These are phyloP conservation scores for Westerdykella aurantiaca DNA, from an alignment of 2,329 filamentous ascomycete genomes.

Conservation along the genomic window DNA sequence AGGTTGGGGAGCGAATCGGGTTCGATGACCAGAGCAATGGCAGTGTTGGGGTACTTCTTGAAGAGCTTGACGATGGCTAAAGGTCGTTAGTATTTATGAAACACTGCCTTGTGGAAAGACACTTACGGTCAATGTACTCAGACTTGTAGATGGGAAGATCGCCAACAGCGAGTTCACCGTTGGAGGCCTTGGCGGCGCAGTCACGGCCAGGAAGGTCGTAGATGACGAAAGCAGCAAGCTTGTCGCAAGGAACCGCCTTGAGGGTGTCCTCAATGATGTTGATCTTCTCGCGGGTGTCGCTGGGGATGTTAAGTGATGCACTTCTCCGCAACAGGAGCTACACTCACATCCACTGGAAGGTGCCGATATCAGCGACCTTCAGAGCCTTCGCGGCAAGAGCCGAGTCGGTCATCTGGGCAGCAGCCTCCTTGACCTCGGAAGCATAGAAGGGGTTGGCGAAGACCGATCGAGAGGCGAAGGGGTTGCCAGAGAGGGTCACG, in stretches of 20 bases:
- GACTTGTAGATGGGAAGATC: conserved; percentile 47
- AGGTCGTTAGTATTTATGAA: neutral
- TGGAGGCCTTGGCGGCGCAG: conserved; percentile 59
- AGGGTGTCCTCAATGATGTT: conserved; percentile 45
- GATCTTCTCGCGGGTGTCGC: conserved; percentile 48
- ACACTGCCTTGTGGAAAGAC: too few species aligned
- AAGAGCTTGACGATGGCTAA: conserved; percentile 49
- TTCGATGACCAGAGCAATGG: conserved; percentile 45
- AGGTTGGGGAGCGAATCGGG: conserved; percentile 60
- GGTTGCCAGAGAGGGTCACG: conserved; percentile 46
- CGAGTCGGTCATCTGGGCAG: conserved; percentile 51
- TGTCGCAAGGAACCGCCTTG: conserved; percentile 45
- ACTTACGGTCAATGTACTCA: conserved; percentile 48
- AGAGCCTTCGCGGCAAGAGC: conserved; percentile 48
- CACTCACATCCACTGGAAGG: conserved; percentile 51
- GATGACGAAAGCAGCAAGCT: conserved; percentile 53
- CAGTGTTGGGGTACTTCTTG: conserved; percentile 48
- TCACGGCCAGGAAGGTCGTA: conserved; percentile 62
- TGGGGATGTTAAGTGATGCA: conserved; percentile 26
- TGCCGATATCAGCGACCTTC: conserved; percentile 46
- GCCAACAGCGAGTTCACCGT: conserved; percentile 56
- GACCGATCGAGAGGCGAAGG: conserved; percentile 46
- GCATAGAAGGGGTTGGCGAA: conserved; percentile 52
- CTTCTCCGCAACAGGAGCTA: neutral
- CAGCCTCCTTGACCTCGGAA: conserved; percentile 49